Percentiles rank a stretch among this genome's conserved stretches.
phyloP scores from a whole-genome alignment of 2,329 filamentous ascomycete genomes.

The Zymoseptoria ardabiliae region DNA sequence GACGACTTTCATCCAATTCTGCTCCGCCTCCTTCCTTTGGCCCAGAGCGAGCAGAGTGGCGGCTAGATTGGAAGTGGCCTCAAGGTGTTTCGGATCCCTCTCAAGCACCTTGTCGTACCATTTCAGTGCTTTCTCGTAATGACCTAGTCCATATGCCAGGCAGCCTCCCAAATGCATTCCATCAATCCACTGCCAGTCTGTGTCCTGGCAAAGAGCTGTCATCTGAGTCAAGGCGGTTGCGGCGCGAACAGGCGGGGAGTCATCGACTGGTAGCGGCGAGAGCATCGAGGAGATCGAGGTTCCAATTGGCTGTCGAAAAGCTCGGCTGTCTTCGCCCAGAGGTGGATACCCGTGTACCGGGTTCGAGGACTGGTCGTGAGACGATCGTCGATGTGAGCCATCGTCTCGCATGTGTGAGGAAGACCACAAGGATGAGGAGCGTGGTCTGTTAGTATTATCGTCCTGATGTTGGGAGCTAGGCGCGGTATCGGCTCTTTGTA shows the following conservation, averaged over 20 bases:
- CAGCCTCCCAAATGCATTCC: slow-evolving; percentile 89
- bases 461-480: slow-evolving; percentile 5
- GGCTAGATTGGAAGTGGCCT: slow-evolving; percentile 88
- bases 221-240: slow-evolving; percentile 64
- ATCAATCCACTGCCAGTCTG: slow-evolving; percentile 81
- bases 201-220: slow-evolving; percentile 67
- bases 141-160: slow-evolving; percentile 79
- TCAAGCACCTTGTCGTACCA: slow-evolving; percentile 65
- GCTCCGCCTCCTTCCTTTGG: slow-evolving; percentile 73
- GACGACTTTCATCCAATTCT: slow-evolving; percentile 78
- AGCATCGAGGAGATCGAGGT: slow-evolving; percentile 31
- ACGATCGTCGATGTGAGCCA: slow-evolving; percentile 17
- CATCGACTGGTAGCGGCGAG: slow-evolving; percentile 29
- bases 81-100: slow-evolving; percentile 64
- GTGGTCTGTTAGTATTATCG: slow-evolving; percentile 12
- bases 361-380: slow-evolving; percentile 14
- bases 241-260: slow-evolving; percentile 45
- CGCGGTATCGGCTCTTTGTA: slow-evolving; percentile 1
- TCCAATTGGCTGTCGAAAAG: slow-evolving; percentile 24
- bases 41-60: slow-evolving; percentile 80
- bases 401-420: slow-evolving; percentile 11
- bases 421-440: slow-evolving; percentile 11
- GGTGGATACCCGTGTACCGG: not conserved
- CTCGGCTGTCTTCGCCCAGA: slow-evolving; percentile 12
- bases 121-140: slow-evolving; percentile 67